Evolutionary conservation across 2,329 filamentous ascomycete species (phyloP).

Genomic region (Bimuria novae-zelandiae): DNA sequence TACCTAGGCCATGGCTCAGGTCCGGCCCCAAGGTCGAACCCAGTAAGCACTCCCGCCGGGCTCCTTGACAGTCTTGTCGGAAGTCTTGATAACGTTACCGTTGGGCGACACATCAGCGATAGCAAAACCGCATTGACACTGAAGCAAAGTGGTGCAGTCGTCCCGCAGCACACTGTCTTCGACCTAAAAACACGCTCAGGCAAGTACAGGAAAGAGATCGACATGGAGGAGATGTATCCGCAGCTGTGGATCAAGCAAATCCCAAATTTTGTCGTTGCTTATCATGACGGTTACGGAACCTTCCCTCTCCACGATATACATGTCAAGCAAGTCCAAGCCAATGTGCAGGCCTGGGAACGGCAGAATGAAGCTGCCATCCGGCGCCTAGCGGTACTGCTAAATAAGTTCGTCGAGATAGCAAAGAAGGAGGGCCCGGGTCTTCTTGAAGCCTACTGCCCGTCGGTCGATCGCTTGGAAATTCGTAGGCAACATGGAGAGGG

Average conservation of each 20-base stretch:
- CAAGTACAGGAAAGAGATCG: constrained; percentile 32
- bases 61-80: constrained; percentile 19
- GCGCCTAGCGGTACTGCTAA: constrained; percentile 34
- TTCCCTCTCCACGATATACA: constrained; percentile 49
- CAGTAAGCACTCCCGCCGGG: not conserved
- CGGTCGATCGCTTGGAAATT: constrained; percentile 41
- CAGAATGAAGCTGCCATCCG: constrained; percentile 39
- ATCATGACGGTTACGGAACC: constrained; percentile 49
- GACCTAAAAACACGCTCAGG: constrained; percentile 58
- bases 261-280: constrained; percentile 57
- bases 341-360: constrained; percentile 50
- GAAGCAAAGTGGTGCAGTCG: constrained; percentile 21
- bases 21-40: too few relatives aligned
- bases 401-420: constrained; percentile 36
- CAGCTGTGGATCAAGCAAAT: constrained; percentile 58
- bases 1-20: too few relatives aligned
- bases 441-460: constrained; percentile 43
- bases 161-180: constrained; percentile 54
- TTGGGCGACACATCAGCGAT: not conserved
- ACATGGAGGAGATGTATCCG: constrained; percentile 50
- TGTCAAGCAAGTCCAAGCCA: constrained; percentile 44
- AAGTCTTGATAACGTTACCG: constrained; percentile 14
- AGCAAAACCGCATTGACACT: constrained; percentile 19
- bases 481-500: constrained; percentile 34
- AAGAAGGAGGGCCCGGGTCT: constrained; percentile 19